Evolutionary conservation across 2,329 filamentous ascomycete species (phyloP).

Genomic region (Neonectria punicea): DNA sequence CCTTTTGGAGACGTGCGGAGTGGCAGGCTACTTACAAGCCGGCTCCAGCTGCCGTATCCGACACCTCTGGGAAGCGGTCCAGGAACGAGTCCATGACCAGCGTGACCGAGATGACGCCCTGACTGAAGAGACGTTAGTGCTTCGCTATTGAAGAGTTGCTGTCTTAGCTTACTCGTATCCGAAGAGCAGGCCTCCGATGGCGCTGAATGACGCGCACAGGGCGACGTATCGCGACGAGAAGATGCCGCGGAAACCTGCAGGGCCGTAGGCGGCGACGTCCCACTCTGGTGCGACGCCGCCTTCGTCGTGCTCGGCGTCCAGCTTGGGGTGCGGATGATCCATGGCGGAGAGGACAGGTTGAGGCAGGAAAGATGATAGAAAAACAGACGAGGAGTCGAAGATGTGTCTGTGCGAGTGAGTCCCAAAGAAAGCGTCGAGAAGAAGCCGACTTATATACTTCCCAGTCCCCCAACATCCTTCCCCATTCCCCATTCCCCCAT

Average conservation of each 20-base stretch:
- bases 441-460: conserved; percentile 12
- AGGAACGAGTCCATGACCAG: conserved; percentile 51
- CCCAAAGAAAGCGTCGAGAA: background rate
- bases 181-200: conserved; percentile 54
- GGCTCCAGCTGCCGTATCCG: conserved; percentile 49
- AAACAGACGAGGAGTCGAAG: conserved; percentile 3
- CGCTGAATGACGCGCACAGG: conserved; percentile 46
- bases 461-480: background rate
- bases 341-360: background rate
- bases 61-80: conserved; percentile 46
- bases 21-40: conserved; percentile 39
- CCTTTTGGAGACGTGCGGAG: background rate
- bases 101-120: conserved; percentile 54
- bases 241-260: conserved; percentile 47
- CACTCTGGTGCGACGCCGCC: conserved; percentile 24
- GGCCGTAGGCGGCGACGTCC: conserved; percentile 39
- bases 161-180: conserved; percentile 40
- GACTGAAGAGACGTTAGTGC: conserved; percentile 31
- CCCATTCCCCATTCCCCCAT: background rate
- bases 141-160: background rate
- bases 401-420: background rate
- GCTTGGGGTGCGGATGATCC: conserved; percentile 29
- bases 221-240: conserved; percentile 47
- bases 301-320: conserved; percentile 37
- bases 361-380: background rate